A percentile compares a stretch with the other conserved stretches of the same genome.
Conservation (phyloP, 345 rosid genomes). For the Eutrema japonicum region DNA sequence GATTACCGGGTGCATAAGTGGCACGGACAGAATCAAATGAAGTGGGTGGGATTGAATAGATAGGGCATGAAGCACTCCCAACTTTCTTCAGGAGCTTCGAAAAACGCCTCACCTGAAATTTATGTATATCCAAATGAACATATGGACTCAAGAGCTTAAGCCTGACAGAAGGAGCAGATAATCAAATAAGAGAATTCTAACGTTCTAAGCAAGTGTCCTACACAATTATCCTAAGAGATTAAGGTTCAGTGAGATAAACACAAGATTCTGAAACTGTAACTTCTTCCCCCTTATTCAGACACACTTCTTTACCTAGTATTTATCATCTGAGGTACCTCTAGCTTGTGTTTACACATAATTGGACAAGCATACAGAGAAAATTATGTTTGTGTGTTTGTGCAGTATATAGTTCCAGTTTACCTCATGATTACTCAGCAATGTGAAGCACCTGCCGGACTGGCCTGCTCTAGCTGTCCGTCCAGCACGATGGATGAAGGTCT, state of each 20-base stretch:
- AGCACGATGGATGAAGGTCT: conserved; percentile 91
- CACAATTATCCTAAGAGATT: not conserved
- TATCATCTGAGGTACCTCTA: conserved; percentile 8
- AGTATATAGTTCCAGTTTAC: conserved; percentile 39
- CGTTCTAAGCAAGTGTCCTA: not conserved
- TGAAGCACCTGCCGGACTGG: conserved; percentile 82
- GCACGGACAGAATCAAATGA: conserved; percentile 57
- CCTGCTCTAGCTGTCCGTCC: conserved; percentile 99
- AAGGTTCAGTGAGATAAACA: not conserved
- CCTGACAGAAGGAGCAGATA: conserved; percentile 3
- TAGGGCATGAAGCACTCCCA: conserved; percentile 63
- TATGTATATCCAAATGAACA: conserved; percentile 12
- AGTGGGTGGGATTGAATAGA: conserved; percentile 52
- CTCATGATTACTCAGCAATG: conserved; percentile 73
- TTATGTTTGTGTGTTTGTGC: not conserved
- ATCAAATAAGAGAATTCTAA: conserved; percentile 14
- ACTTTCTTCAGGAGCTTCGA: conserved; percentile 74
- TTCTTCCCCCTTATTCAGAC: not conserved
- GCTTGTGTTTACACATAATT: not conserved
- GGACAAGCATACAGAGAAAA: conserved; percentile 11
- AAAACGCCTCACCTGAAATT: conserved; percentile 77
- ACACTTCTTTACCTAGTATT: not conserved
- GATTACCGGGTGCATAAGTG: conserved; percentile 67
- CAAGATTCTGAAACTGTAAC: not conserved
- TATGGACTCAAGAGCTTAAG: conserved; percentile 9